phyloP scores from a whole-genome alignment of 2,329 filamentous ascomycete genomes.

The Alternaria ethzedia region DNA sequence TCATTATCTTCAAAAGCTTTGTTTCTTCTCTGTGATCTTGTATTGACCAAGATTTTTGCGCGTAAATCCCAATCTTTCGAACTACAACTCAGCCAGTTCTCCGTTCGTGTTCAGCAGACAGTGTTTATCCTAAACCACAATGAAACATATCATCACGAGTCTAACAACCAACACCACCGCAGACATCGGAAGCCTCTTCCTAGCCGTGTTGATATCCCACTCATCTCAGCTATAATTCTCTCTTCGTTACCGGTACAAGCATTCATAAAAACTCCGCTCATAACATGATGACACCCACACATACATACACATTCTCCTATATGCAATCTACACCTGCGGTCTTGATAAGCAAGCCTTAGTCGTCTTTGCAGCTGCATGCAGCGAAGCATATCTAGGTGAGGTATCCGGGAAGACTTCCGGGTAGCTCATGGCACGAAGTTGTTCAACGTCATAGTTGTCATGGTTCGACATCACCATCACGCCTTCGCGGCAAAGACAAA shows the following conservation, averaged over 20 bases:
- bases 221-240: neutral
- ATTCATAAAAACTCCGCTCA: neutral
- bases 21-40: neutral
- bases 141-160: neutral
- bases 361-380: neutral
- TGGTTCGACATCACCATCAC: neutral
- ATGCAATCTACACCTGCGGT: neutral
- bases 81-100: neutral
- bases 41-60: neutral
- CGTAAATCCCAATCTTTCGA: neutral
- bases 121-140: neutral
- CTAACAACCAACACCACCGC: neutral
- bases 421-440: neutral
- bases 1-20: neutral
- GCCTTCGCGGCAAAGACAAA: neutral
- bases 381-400: neutral
- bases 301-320: neutral
- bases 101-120: neutral
- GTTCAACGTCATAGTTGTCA: neutral
- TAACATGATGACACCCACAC: neutral
- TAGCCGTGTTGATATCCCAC: neutral
- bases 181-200: neutral
- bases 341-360: neutral
- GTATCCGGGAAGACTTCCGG: neutral
- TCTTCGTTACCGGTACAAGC: rapidly evolving